Evolutionary conservation across 768 basidiomycete species (phyloP).

Genomic region (Hygrocybe punicea): DNA sequence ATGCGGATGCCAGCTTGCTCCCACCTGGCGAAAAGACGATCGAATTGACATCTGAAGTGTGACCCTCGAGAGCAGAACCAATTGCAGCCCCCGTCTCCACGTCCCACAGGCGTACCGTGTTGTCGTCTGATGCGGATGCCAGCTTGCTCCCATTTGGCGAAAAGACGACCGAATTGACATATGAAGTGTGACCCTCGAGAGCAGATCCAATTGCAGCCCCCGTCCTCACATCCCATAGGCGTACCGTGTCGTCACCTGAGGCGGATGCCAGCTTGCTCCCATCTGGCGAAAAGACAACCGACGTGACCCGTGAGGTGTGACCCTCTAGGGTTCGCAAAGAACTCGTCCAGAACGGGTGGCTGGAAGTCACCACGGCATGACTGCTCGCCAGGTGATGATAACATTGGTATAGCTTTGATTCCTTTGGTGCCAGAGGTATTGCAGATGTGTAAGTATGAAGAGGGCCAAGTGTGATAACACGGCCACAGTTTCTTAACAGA

Average conservation of each 20-base stretch:
- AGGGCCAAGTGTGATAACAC: not conserved
- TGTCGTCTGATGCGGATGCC: slow-evolving; percentile 5
- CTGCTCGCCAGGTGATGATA: not conserved
- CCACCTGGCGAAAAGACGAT: slow-evolving; percentile 2
- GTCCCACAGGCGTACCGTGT: slow-evolving; percentile 24
- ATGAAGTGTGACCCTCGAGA: not conserved
- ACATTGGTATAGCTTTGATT: not conserved
- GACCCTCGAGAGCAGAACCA: not conserved
- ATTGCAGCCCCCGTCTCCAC: slow-evolving; percentile 3
- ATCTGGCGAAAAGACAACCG: not conserved
- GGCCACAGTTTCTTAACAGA: not conserved
- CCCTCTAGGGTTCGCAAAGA: slow-evolving; percentile 2
- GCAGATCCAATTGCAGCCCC: slow-evolving; percentile 1
- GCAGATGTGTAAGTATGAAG: not conserved
- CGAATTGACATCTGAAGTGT: not conserved
- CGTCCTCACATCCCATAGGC: slow-evolving; percentile 5
- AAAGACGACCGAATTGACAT: slow-evolving; percentile 6
- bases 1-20: not conserved
- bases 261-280: not conserved
- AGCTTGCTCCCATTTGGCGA: slow-evolving; percentile 10
- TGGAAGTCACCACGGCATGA: not conserved
- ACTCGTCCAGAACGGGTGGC: not conserved
- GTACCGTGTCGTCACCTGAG: not conserved
- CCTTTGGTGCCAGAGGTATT: not conserved
- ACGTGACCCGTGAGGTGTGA: not conserved